A percentile compares a stretch with the other conserved stretches of the same genome.
Evolutionary conservation across 768 basidiomycete species (phyloP).

Genomic region (Boletus bicolor): DNA sequence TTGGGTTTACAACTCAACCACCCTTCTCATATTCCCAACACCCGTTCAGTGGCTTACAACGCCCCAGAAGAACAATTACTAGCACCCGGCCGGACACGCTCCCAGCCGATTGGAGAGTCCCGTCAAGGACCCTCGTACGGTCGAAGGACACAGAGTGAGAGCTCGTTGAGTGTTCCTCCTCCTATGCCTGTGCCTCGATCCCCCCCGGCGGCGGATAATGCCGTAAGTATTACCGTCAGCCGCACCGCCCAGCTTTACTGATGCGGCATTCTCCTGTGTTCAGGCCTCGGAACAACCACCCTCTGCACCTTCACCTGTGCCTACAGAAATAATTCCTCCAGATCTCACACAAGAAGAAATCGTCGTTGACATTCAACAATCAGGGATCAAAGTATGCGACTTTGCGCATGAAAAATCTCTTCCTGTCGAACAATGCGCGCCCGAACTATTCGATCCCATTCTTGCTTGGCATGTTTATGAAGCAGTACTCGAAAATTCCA

Average conservation of each 20-base stretch:
- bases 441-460: slow-evolving; percentile 32
- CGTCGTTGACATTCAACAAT: slow-evolving; percentile 28
- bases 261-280: neutral
- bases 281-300: slow-evolving; percentile 14
- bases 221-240: slow-evolving; percentile 15
- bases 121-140: slow-evolving; percentile 21
- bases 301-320: slow-evolving; percentile 31
- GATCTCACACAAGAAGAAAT: slow-evolving; percentile 35
- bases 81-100: too few relatives aligned
- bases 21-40: slow-evolving; percentile 2
- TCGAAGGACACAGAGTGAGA: slow-evolving; percentile 28
- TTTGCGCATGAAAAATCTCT: slow-evolving; percentile 24
- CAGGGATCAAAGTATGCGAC: slow-evolving; percentile 32
- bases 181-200: slow-evolving; percentile 13
- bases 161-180: slow-evolving; percentile 6
- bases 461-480: slow-evolving; percentile 33
- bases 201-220: slow-evolving; percentile 20
- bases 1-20: slow-evolving; percentile 20
- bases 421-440: slow-evolving; percentile 17
- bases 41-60: too few relatives aligned
- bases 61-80: too few relatives aligned
- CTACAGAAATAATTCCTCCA: slow-evolving; percentile 32
- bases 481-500: slow-evolving; percentile 18
- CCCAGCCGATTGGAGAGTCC: slow-evolving; percentile 22
- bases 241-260: neutral